phyloP scores from a whole-genome alignment of 2,329 filamentous ascomycete genomes.

The Fusarium decemcellulare region DNA sequence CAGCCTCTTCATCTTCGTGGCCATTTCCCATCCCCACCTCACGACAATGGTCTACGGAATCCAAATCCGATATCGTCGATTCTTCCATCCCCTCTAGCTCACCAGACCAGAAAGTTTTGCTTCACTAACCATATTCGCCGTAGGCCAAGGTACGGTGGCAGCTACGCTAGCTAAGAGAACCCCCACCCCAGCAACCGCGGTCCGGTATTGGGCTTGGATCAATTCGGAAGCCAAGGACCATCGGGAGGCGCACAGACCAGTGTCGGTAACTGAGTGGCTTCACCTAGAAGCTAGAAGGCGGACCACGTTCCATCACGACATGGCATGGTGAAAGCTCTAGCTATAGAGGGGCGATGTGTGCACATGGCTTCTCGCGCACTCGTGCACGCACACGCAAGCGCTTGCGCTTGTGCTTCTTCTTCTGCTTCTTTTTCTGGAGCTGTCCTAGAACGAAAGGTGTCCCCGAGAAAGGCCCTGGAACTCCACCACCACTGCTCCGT shows the following conservation, averaged over 20 bases:
- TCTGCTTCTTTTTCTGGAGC: slow-evolving; percentile 16
- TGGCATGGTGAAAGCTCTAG: slow-evolving; percentile 21
- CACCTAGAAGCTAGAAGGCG: slow-evolving; percentile 23
- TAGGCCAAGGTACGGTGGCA: slow-evolving; percentile 9
- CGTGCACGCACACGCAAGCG: slow-evolving; percentile 23
- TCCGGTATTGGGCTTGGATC: slow-evolving; percentile 26
- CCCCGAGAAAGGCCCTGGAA: slow-evolving; percentile 37
- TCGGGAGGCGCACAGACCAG: slow-evolving; percentile 16
- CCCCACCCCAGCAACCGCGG: slow-evolving; percentile 23
- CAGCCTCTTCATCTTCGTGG: slow-evolving; percentile 37
- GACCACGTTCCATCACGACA: slow-evolving; percentile 30
- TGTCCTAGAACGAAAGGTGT: slow-evolving; percentile 10
- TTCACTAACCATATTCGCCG: slow-evolving; percentile 9
- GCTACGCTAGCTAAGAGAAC: background rate
- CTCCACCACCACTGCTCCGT: slow-evolving; percentile 34
- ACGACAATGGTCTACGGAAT: slow-evolving; percentile 4
- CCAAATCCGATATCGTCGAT: slow-evolving; percentile 37
- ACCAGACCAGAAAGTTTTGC: slow-evolving; percentile 44
- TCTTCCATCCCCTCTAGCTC: slow-evolving; percentile 32
- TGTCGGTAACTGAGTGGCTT: slow-evolving; percentile 34
- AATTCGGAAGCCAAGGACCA: slow-evolving; percentile 41
- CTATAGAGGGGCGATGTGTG: background rate
- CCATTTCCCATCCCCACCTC: slow-evolving; percentile 32
- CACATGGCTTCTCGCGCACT: slow-evolving; percentile 13
- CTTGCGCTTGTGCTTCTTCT: slow-evolving; percentile 10